Base-by-base conservation (phyloP, 73 alveolate species). In the Urostyla sp. region DNA sequence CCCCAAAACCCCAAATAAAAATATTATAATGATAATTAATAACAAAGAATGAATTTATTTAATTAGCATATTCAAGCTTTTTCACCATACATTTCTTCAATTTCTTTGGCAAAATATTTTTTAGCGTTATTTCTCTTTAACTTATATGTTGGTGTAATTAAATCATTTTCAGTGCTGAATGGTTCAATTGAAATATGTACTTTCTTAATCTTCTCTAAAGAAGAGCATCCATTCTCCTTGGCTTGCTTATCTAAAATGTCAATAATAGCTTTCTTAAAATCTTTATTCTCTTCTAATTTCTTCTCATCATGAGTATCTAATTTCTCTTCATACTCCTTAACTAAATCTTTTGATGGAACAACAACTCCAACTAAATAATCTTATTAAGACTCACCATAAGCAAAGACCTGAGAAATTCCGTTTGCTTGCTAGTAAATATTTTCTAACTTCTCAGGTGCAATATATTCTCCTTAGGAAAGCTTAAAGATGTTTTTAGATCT, bases 361-460 rank as follows among this genome's bases (percentile, higher is more conserved):
- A 91, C 80, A 26, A 93, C 45, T 0, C 91, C 97, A 26, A 93
- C 95, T 10, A 92, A 60, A 56, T 67, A 72, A 24, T 54, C 37
- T 38, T 56, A 53, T 28, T 52, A 53, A 27, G 91, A 72, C 52
- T 90, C 95, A 0, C 97, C 96, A 59, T 87, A 60, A 20, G 91
- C 75, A 69, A 79, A 93, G 24, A 91, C 85, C 74, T 93, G 93
- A 1, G 82, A 53, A 28, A 88, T 75, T 20, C 34, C 51, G 13
- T 31, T 27, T 23, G 73, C 50, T 30, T 84, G 67, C 27, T 43
- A 36, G 61, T 59, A 88, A 20, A 84, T 61, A 36, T 87, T 76
- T 61, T 92, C 95, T 20, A 92, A 80, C 56, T 90, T 92, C 31
- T 88, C 98, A 32, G 98, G 96, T 0, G 93, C 84, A 16, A 92